These are phyloP conservation scores for Trichophaea hybrida DNA, from an alignment of 2,329 filamentous ascomycete species.

Conservation along the genomic window DNA sequence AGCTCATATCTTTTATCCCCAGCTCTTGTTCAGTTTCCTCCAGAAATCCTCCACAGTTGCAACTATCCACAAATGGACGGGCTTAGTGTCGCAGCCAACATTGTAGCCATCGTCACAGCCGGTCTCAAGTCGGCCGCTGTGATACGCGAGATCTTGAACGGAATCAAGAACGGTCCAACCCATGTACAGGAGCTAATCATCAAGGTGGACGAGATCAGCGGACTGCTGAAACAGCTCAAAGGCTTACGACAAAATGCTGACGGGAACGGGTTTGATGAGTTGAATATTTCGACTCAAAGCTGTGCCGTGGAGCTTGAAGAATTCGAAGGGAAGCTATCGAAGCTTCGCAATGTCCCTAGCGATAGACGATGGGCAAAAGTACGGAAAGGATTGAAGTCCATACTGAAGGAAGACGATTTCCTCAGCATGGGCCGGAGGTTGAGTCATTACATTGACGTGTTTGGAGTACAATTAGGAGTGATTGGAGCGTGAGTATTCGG, in stretches of 20 bases:
- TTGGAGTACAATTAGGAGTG: not conserved
- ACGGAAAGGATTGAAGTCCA: not conserved
- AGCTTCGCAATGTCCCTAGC: not conserved
- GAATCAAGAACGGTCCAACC: too few relatives aligned
- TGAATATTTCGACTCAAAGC: too few relatives aligned
- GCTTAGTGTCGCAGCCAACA: too few relatives aligned
- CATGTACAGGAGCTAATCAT: not conserved
- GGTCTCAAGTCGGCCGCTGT: too few relatives aligned
- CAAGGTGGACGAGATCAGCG: not conserved
- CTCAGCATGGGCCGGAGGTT: too few relatives aligned
- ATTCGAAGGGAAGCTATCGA: not conserved
- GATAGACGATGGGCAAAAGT: not conserved
- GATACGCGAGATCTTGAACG: too few relatives aligned
- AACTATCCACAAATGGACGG: too few relatives aligned
- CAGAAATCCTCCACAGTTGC: too few relatives aligned
- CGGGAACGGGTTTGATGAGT: not conserved
- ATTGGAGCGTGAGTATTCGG: not conserved
- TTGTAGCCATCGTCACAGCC: too few relatives aligned
- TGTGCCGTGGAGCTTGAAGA: not conserved
- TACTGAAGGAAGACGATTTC: not conserved
- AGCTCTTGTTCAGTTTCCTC: too few relatives aligned
- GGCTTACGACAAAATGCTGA: not conserved
- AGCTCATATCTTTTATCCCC: too few relatives aligned
- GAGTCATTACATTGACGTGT: not conserved
- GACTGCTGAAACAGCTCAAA: not conserved